These are phyloP conservation scores for Metschnikowia continentalis DNA, from an alignment of 805 yeast genomes.

Conservation along the genomic window DNA sequence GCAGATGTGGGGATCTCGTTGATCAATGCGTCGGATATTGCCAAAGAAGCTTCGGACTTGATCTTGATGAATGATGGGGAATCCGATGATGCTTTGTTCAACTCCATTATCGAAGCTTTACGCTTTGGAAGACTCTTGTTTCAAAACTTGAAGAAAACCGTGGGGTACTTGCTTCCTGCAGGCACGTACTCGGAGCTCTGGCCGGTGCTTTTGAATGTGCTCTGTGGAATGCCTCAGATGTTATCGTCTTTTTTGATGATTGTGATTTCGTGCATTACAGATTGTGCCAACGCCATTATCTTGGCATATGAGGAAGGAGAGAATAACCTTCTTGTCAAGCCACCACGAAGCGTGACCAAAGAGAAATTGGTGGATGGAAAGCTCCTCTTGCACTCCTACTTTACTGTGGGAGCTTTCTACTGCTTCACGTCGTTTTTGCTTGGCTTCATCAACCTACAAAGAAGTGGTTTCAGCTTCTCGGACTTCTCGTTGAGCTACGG, in stretches of 20 bases:
- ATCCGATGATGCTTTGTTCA: slow-evolving; percentile 19
- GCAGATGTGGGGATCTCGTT: slow-evolving; percentile 33
- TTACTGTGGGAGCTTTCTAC: slow-evolving; percentile 39
- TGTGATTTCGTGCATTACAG: slow-evolving; percentile 46
- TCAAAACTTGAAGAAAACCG: slow-evolving; percentile 45
- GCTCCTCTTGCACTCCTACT: slow-evolving; percentile 40
- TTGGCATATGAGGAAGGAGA: slow-evolving; percentile 45
- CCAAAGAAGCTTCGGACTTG: slow-evolving; percentile 36
- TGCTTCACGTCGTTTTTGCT: slow-evolving; percentile 39
- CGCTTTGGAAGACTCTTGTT: slow-evolving; percentile 44
- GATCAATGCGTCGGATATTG: slow-evolving; percentile 29
- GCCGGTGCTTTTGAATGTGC: slow-evolving; percentile 44
- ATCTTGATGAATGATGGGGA: slow-evolving; percentile 19
- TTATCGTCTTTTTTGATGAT: slow-evolving; percentile 49
- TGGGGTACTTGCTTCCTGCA: slow-evolving; percentile 49
- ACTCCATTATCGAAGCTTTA: slow-evolving; percentile 32
- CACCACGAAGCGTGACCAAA: slow-evolving; percentile 41
- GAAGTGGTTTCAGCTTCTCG: slow-evolving; percentile 33
- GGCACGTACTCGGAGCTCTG: slow-evolving; percentile 49
- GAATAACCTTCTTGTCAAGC: slow-evolving; percentile 36
- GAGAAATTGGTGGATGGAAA: slow-evolving; percentile 39
- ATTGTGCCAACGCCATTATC: slow-evolving; percentile 42
- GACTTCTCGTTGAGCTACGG: slow-evolving; percentile 36
- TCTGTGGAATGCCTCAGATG: slow-evolving; percentile 49
- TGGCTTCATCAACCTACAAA: slow-evolving; percentile 34